These are phyloP conservation scores for Vaccinium corymbosum DNA, from an alignment of 148 eudicot species.

Conservation along the genomic window DNA sequence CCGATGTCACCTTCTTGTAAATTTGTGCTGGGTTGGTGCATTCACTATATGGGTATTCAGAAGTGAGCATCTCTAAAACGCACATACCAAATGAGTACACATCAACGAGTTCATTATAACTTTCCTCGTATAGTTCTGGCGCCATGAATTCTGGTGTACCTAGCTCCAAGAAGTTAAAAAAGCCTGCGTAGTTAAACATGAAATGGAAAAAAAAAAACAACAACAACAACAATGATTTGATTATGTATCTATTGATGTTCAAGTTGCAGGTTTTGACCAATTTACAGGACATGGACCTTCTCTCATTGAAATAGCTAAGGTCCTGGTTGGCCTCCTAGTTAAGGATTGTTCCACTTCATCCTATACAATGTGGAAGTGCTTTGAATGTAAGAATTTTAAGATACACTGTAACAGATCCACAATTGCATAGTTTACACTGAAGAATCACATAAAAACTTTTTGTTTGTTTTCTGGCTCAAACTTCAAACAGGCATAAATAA, in stretches of 20 bases:
- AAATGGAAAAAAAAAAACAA: not conserved
- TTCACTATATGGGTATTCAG: constrained; percentile 54
- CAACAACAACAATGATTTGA: not conserved
- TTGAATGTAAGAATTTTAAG: not conserved
- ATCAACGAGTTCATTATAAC: constrained; percentile 64
- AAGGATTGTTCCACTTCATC: not conserved
- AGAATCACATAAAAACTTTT: not conserved
- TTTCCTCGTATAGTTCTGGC: constrained; percentile 66
- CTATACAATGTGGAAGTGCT: not conserved
- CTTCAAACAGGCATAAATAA: not conserved
- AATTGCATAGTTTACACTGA: not conserved
- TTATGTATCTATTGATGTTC: not conserved
- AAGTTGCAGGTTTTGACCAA: not conserved
- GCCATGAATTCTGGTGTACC: constrained; percentile 87
- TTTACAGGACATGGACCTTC: not conserved
- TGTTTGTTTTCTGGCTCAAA: constrained; percentile 8
- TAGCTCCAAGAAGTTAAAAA: constrained; percentile 16
- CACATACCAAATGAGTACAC: constrained; percentile 63
- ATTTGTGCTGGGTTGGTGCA: constrained; percentile 53
- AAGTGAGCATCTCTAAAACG: constrained; percentile 48
- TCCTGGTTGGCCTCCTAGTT: constrained; percentile 7
- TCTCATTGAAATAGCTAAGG: not conserved
- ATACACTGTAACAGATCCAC: not conserved
- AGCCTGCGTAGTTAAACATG: not conserved
- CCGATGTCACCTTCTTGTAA: constrained; percentile 55